These are phyloP conservation scores for Kuraishia ogatae DNA, from an alignment of 805 yeast species.

Conservation along the genomic window DNA sequence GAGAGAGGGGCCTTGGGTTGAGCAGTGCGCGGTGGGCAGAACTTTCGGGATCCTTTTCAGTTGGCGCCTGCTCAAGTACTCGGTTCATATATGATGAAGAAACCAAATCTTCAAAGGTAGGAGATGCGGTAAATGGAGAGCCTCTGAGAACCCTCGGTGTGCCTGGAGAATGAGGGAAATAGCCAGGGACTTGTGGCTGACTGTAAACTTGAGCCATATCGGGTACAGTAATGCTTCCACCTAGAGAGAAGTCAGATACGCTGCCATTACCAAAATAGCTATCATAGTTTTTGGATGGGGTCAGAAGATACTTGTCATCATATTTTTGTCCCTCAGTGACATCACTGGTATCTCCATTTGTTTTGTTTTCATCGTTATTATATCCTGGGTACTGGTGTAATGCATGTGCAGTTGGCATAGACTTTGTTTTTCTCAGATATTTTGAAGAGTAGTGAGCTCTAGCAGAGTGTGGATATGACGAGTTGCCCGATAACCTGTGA, in stretches of 20 bases:
- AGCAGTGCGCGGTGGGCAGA: neutral
- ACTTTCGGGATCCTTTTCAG: neutral
- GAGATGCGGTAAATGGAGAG: slow-evolving; percentile 1
- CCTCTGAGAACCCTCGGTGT: slow-evolving; percentile 1
- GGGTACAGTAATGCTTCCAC: neutral
- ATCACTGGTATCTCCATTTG: neutral
- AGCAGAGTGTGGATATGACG: slow-evolving; percentile 3
- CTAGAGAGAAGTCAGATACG: neutral
- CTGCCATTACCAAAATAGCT: slow-evolving; percentile 6
- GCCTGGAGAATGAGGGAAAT: slow-evolving; percentile 4
- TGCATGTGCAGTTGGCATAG: neutral
- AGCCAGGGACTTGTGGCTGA: neutral
- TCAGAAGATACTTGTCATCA: slow-evolving; percentile 5
- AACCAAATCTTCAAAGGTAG: neutral
- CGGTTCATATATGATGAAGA: neutral
- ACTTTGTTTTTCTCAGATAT: slow-evolving; percentile 14
- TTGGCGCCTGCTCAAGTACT: neutral
- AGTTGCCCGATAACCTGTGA: slow-evolving; percentile 2
- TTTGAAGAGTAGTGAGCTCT: slow-evolving; percentile 11
- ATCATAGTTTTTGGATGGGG: slow-evolving; percentile 14
- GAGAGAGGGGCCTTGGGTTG: neutral
- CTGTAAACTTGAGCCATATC: neutral
- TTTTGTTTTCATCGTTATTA: slow-evolving; percentile 1
- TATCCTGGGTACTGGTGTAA: neutral
- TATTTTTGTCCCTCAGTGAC: neutral